A percentile compares a stretch with the other conserved stretches of the same genome.
These are phyloP conservation scores for Colletotrichum lindemuthianum DNA, from an alignment of 2,329 filamentous ascomycete species.

Conservation along the genomic window DNA sequence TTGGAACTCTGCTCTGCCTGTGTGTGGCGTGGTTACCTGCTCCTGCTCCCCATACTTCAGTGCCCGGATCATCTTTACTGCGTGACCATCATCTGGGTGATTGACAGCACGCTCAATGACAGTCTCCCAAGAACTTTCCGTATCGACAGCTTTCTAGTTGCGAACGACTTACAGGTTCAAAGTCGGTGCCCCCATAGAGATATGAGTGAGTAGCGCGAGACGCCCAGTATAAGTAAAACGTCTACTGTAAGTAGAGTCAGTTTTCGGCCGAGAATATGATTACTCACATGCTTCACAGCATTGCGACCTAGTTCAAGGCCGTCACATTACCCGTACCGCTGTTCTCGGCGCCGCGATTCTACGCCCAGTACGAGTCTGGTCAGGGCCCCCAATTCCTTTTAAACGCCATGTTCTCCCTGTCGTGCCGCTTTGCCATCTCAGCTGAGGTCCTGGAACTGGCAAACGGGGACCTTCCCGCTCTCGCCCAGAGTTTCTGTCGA, in stretches of 20 bases:
- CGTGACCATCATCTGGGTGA: no score
- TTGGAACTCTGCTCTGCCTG: no score
- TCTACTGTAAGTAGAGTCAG: background rate
- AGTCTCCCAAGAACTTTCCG: no score
- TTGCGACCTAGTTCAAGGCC: slow-evolving; percentile 1
- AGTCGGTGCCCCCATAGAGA: no score
- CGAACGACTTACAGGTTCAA: no score
- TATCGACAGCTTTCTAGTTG: no score
- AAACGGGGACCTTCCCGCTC: background rate
- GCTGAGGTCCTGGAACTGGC: background rate
- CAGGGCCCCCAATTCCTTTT: background rate
- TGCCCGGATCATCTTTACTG: no score
- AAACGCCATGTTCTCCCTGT: slow-evolving; percentile 1
- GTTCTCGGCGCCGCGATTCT: slow-evolving; percentile 1
- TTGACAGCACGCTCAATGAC: no score
- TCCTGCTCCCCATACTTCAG: no score
- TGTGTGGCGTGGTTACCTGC: no score
- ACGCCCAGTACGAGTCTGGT: background rate
- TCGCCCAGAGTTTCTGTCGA: background rate
- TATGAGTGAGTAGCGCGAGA: no score
- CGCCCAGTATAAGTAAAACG: no score
- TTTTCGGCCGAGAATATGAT: background rate
- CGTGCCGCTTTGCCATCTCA: slow-evolving; percentile 1
- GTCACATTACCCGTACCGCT: background rate
- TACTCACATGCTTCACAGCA: background rate